Evolutionary conservation across 345 rosid genomes (phyloP), one percentile per base, ranked within the genome.

Genomic region (Ceriops tagal): DNA sequence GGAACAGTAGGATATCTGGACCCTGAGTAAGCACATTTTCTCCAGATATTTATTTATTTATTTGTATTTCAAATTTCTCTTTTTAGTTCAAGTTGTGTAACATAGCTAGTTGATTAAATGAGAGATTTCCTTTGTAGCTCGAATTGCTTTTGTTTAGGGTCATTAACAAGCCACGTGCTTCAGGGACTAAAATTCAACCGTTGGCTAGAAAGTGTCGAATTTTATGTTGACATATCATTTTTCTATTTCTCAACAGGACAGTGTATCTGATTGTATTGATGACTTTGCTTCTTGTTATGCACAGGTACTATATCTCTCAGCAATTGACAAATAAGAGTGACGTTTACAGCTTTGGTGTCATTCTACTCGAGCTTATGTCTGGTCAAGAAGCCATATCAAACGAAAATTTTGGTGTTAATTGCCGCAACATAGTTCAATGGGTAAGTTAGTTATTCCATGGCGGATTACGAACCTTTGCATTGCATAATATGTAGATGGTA

Each of bases 1-100:
- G 99, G 99, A 77, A 96, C 99, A 26, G 92, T 96, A 22, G 99
- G 99, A n/a, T 96, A 96, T 69, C 76, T 96, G 70, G 99, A 96
- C 78, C 99, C 99, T 0, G 99, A 96, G 99, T 96, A 88, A 75
- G 97, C 28, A 72, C 62, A 64, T 73, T 26, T 61, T 61, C 53
- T 55, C 30, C 31, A 6, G 49, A n/a, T 49, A n/a, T 58, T 53
- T 15, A 32, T 58, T 24, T 64, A 46, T 58, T 58, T n/a, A 28
- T 61, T 61, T 65, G 30, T 31, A 11, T 24, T 22, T 20, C 24
- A 56, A 56, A 21, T 5, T 53, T 67, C 72, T 26, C 9, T 20
- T 43, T 43, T 43, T 21, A 16, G 13, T 64, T 77, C 66, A 43
- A 47, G 22, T 53, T 70, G 56, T 58, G 18, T 56, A 68, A 9